A percentile compares a stretch with the other conserved stretches of the same genome.
Conservation (phyloP, 2,329 filamentous ascomycete species). For the Pseudogymnoascus sp. region DNA sequence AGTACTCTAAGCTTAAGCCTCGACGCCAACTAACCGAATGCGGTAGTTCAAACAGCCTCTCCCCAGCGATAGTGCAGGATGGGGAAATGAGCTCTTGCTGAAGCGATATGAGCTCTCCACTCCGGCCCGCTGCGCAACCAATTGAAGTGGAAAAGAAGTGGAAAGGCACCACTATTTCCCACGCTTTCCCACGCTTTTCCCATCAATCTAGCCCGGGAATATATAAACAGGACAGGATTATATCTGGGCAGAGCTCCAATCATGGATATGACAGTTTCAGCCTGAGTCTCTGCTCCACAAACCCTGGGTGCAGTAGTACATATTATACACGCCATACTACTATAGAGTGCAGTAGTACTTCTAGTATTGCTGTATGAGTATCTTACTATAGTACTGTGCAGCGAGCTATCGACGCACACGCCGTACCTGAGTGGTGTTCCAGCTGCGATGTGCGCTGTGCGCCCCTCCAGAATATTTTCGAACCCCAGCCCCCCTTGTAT, state of each 20-base stretch:
- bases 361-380: neutral
- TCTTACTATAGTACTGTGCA: neutral
- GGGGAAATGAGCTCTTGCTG: slow-evolving; percentile 8
- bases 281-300: neutral
- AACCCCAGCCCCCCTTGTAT: neutral
- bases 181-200: neutral
- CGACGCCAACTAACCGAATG: neutral
- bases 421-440: neutral
- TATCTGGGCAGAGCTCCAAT: neutral
- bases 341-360: neutral
- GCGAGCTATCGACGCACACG: neutral
- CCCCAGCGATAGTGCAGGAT: slow-evolving; percentile 5
- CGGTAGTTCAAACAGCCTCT: slow-evolving; percentile 8
- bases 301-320: neutral
- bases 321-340: no score
- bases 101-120: slow-evolving; percentile 10
- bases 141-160: neutral
- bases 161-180: neutral
- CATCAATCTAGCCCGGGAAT: neutral
- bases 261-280: slow-evolving; percentile 6
- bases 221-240: neutral
- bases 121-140: neutral
- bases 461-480: neutral
- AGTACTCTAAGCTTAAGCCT: neutral
- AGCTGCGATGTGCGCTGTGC: neutral